Conservation (phyloP, 2,329 filamentous ascomycete genomes). For the Aureobasidium sp. region DNA sequence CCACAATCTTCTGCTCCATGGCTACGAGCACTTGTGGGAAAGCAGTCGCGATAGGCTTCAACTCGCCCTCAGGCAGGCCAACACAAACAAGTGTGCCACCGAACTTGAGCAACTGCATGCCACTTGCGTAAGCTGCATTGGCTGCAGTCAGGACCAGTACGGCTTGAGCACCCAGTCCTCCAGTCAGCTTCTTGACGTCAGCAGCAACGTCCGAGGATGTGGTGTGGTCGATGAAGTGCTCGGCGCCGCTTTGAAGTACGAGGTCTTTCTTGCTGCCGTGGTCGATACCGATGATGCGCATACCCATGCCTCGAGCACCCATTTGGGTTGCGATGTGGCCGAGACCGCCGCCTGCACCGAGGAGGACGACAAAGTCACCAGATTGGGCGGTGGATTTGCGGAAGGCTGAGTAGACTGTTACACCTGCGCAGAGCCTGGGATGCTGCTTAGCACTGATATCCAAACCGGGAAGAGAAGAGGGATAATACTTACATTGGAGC, state of each 20-base stretch:
- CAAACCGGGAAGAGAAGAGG: too few species aligned
- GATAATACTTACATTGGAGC: conserved; percentile 47
- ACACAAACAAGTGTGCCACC: conserved; percentile 42
- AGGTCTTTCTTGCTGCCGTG: conserved; percentile 57
- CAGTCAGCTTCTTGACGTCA: conserved; percentile 51
- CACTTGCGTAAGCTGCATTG: conserved; percentile 40
- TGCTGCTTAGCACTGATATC: neutral
- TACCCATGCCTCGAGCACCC: conserved; percentile 52
- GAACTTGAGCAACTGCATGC: conserved; percentile 37
- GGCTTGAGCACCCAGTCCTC: conserved; percentile 53
- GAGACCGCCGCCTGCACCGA: conserved; percentile 35
- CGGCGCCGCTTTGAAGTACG: conserved; percentile 54
- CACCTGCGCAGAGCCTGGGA: conserved; percentile 52
- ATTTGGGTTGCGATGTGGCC: conserved; percentile 59
- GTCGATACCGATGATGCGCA: conserved; percentile 61
- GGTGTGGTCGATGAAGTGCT: conserved; percentile 59
- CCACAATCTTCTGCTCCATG: conserved; percentile 39
- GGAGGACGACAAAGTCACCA: conserved; percentile 55
- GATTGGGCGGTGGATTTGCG: conserved; percentile 53
- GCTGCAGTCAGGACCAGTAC: conserved; percentile 50
- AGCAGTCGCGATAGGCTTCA: conserved; percentile 38
- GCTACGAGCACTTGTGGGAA: conserved; percentile 36
- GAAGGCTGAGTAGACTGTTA: conserved; percentile 61
- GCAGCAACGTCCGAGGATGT: conserved; percentile 44
- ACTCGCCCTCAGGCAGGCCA: conserved; percentile 42